These are phyloP conservation scores for Ilex aquifolium DNA, from an alignment of 257 asterid species.

Conservation along the genomic window DNA sequence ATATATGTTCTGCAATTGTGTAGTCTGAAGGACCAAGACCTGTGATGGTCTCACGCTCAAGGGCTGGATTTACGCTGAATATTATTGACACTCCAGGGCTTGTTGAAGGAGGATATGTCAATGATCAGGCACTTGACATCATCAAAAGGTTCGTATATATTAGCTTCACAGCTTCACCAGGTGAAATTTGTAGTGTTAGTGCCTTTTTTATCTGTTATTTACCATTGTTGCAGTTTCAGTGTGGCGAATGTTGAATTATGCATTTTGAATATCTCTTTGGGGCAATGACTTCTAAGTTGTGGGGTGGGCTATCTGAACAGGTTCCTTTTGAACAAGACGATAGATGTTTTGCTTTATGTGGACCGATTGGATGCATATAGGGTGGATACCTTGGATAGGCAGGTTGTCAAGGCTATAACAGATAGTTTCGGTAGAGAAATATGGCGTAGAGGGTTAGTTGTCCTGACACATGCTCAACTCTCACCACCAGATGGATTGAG, in stretches of 20 bases:
- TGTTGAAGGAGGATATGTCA: conserved; percentile 91
- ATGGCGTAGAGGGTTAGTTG: conserved; percentile 79
- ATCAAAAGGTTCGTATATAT: conserved; percentile 56
- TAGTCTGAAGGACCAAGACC: conserved; percentile 96
- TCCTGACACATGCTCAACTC: conserved; percentile 95
- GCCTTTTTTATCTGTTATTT: too few relatives aligned
- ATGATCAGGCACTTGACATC: conserved; percentile 71
- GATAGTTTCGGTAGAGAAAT: conserved; percentile 77
- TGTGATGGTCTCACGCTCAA: conserved; percentile 82
- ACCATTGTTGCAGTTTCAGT: background rate
- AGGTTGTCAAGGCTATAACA: conserved; percentile 79
- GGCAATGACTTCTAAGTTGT: background rate
- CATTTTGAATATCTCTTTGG: background rate
- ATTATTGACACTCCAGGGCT: conserved; percentile 94
- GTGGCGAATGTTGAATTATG: background rate
- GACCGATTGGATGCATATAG: conserved; percentile 96
- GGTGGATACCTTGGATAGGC: conserved; percentile 91
- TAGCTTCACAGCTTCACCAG: too few relatives aligned
- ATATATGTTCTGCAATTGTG: conserved; percentile 10
- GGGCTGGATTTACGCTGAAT: conserved; percentile 85
- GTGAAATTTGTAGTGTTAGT: too few relatives aligned
- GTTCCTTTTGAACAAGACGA: conserved; percentile 82
- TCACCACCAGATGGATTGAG: conserved; percentile 94
- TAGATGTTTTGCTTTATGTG: conserved; percentile 92
- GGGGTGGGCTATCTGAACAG: conserved; percentile 33